Base-by-base conservation (phyloP, 2,329 filamentous ascomycete genomes). In the Penicillium sp. region DNA sequence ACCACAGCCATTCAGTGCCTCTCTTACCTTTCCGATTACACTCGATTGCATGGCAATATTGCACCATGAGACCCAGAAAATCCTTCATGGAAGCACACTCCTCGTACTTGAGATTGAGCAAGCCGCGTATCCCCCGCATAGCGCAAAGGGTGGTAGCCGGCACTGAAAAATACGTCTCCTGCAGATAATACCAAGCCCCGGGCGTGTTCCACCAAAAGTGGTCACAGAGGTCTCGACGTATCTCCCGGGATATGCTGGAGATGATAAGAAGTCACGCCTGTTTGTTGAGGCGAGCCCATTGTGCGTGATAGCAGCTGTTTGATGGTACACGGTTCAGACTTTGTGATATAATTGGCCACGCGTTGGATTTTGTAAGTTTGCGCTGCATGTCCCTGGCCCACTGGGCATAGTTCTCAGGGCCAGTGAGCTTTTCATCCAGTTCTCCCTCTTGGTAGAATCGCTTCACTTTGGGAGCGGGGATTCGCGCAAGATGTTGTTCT, bases 21-120 rank as follows among this genome's bases (percentile, higher is more conserved):
- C 30, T 28, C 31, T 47, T 44, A 16, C 39, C 48, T 27, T 31
- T 33, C 40, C n/a, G 41, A 33, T 52, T 52, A 24, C 49, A 54
- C 44, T 52, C 40, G 31, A 51, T 46, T 8, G 41, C 44, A n/a
- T 41, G 45, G 9, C 14, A 45, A 27, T 36, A 54, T 18, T 25
- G 11, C 30, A 38, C 25, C 52, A 54, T 48, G 22, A 38, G 44
- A 14, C 38, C 33, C 14, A 48, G 41, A 20, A 52, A 54, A 13
- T 52, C 49, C 18, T 42, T 36, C 24, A 54, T n/a, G 14, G 52
- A 46, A 2, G 6, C 24, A n/a, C 44, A 48, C 5, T 48, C 20
- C 10, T 52, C 52, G 33, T 52, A 46, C 30, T 20, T 31, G 20
- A 54, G 40, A 22, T 18, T 11, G 8, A 42, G 33, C 20, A 51